Evolutionary conservation across 331 rosid genomes (phyloP).

Genomic region (Pyrus hybrid): DNA sequence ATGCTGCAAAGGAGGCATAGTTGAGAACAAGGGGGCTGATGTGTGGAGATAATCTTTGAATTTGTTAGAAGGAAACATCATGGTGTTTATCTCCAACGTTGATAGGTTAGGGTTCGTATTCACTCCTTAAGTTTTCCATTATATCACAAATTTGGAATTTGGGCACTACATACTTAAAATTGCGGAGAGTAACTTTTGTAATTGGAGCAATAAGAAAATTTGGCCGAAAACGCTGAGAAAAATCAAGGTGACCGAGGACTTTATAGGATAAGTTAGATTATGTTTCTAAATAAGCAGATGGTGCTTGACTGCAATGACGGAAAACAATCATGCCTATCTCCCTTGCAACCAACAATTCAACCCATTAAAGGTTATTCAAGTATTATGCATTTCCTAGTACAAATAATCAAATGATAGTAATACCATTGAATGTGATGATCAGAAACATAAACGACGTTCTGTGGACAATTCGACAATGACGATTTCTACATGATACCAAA

Average conservation of each 20-base stretch:
- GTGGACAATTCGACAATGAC: background rate
- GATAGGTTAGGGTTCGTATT: too few relatives aligned
- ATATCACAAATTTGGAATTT: too few relatives aligned
- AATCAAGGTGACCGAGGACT: background rate
- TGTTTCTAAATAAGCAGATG: background rate
- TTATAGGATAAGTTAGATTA: background rate
- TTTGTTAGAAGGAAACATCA: background rate
- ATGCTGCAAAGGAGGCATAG: slow-evolving; percentile 20
- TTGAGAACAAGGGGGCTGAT: background rate
- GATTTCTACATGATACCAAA: slow-evolving; percentile 20
- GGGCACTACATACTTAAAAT: too few relatives aligned
- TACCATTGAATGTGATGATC: background rate
- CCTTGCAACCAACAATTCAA: too few relatives aligned
- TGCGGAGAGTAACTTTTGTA: too few relatives aligned
- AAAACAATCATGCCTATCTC: too few relatives aligned
- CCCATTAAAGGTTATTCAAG: background rate
- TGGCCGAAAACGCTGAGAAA: background rate
- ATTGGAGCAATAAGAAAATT: too few relatives aligned
- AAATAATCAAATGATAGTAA: background rate
- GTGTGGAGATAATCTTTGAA: background rate
- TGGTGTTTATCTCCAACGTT: background rate
- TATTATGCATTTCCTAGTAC: background rate
- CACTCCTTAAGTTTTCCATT: too few relatives aligned
- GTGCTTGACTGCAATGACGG: too few relatives aligned
- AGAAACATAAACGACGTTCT: background rate